Base-by-base conservation (phyloP, 2,329 filamentous ascomycete species). In the Apiospora malaysiana region DNA sequence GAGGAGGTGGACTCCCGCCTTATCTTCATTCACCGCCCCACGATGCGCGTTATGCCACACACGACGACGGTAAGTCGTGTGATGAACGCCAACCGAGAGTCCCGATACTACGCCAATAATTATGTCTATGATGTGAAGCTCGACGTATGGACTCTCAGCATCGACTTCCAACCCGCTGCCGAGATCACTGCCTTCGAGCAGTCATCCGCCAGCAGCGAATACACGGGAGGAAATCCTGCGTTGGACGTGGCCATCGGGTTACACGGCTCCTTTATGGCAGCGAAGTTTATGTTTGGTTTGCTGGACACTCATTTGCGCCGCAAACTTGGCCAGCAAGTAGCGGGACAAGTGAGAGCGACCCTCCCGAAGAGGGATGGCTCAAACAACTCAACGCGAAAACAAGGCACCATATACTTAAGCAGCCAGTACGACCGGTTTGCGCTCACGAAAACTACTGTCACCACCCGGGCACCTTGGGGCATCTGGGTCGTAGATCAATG, bases 131-230 rank as follows among this genome's bases (percentile, higher is more conserved):
- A 59, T 3, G 27, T 59, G 6, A 32, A 37, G 7, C 51, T 59
- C 1, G 16, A 59, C 6, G 51, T 59, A 7, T 32, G 51, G 27
- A 21, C 27, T 27, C 1, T 59, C 16, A 6, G 0, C 2, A 1
- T 59, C 4, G 16, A 59, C 27, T 37, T 5, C 7, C 6, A 59
- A 0, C 5, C 7, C 18, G 7, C 2, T 1, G 6, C 18, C 0
- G 51, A 59, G 6, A 7, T 37, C 27, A 1, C 3, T 7, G 27
- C 37, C 7, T 59, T 10, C 12, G 51, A 16, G 21, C 2, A 37
- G 3, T 37, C 1, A 0, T 0, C 9, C 0, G 0, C 16, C 16
- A 16, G 16, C 6, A 7, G 4, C 16, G 7, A 18, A 1, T 0
- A 0, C 1, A 4, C 3, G 7, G 51, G 27, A 5, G 27, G 27